Percentiles rank a stretch among this genome's conserved stretches.
These are phyloP conservation scores for Aspergillus sp. DNA, from an alignment of 2,329 filamentous ascomycete species.

Conservation along the genomic window DNA sequence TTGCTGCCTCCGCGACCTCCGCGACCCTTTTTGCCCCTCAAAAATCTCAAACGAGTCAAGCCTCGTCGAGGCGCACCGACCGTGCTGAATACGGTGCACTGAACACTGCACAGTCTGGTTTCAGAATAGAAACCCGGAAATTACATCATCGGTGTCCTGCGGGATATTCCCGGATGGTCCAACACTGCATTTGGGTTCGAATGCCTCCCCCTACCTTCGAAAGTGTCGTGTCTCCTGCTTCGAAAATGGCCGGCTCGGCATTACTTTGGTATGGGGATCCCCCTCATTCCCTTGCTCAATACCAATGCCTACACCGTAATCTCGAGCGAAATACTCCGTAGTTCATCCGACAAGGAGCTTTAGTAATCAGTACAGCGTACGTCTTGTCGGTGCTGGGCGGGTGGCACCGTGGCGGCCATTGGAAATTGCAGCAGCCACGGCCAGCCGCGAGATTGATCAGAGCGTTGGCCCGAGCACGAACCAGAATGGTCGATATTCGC, in stretches of 20 bases:
- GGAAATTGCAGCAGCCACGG: neutral
- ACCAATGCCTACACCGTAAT: neutral
- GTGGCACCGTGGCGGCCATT: neutral
- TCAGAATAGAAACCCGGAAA: neutral
- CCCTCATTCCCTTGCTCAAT: neutral
- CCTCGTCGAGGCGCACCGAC: no score
- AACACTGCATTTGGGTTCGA: neutral
- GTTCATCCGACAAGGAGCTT: neutral
- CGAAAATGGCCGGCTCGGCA: neutral
- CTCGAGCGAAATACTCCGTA: neutral
- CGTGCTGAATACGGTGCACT: no score
- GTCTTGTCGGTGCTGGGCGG: neutral
- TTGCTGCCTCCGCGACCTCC: neutral
- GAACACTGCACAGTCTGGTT: neutral
- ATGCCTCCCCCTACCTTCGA: neutral
- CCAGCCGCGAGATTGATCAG: neutral
- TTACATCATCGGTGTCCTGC: neutral
- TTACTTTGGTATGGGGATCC: neutral
- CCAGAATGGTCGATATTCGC: neutral
- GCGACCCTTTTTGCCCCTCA: neutral
- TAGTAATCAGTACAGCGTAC: no score
- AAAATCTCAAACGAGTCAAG: neutral
- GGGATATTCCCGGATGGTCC: neutral
- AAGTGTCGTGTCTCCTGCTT: neutral
- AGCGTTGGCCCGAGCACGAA: neutral